phyloP scores from a whole-genome alignment of 305 asterid species.

The Nicotiana rustica region DNA sequence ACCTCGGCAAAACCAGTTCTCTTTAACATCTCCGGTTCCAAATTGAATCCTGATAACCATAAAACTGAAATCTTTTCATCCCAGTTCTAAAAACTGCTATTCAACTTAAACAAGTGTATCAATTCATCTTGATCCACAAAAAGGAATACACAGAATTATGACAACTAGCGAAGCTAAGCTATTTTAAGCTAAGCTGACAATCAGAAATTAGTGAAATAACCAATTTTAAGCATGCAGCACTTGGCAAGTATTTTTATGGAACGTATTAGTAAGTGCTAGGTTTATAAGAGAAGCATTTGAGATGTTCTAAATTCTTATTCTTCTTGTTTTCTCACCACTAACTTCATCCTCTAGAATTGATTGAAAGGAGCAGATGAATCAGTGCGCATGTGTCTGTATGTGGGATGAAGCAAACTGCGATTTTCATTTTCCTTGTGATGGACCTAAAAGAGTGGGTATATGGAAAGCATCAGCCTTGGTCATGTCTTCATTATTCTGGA shows the following conservation, averaged over 20 bases:
- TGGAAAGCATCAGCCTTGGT: not conserved
- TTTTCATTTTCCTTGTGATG: constrained; percentile 25
- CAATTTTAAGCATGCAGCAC: not conserved
- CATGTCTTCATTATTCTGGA: constrained; percentile 5
- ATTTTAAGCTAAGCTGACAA: not conserved
- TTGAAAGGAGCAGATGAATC: not conserved
- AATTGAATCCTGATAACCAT: not conserved
- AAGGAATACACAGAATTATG: not conserved
- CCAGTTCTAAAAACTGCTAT: not conserved
- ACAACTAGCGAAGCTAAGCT: not conserved
- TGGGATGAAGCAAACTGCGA: not conserved
- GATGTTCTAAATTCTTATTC: not conserved
- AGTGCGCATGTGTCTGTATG: not conserved
- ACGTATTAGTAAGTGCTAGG: not conserved
- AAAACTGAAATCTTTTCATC: not conserved
- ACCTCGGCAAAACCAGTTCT: not conserved
- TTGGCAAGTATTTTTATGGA: not conserved
- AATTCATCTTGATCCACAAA: not conserved
- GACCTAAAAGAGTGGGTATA: constrained; percentile 24
- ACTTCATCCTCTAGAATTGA: not conserved
- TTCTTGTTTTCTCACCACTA: not conserved
- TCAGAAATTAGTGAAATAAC: not conserved
- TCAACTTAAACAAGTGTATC: not conserved
- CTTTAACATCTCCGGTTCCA: not conserved
- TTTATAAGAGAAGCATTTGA: not conserved